Base-by-base conservation (phyloP, 1,284 basidiomycete genomes). In the Earliella scabrosa region DNA sequence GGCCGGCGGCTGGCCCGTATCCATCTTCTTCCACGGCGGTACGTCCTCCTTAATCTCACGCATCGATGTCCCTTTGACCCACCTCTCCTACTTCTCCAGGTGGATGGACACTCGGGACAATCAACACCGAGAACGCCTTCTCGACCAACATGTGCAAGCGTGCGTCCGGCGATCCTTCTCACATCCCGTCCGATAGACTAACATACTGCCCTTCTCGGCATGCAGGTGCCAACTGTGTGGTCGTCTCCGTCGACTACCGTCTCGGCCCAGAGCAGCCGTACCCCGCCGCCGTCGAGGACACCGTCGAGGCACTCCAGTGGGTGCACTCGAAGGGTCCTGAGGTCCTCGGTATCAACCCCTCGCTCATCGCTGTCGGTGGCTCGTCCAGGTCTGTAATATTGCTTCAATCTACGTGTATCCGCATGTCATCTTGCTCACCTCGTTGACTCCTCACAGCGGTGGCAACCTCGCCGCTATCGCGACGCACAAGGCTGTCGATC, bases 181-280 rank as follows among this genome's bases (percentile, higher is more conserved):
- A 18, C 20, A 38, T 18, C 45, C 2, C 56, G 70, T 47, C 13
- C 18, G 23, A 35, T 14, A 26, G 16, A 23, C 39, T 39, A 1
- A 35, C 16, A 20, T 13, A n/a, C 39, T 20, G 26, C 29, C 29
- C 26, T 8, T 3, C 31, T 14, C 50, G 24, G 35, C 40, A 16
- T 24, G 8, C 52, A 85, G 83, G 72, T 53, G 82, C 82, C 2
- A 75, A 77, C 52, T 82, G 78, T 44, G 75, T 84, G 0, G 83
- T 87, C 2, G 73, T 89, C 8, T 83, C 85, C 4, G 86, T 92
- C 20, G 85, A 87, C 62, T 92, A 92, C 67, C 82, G 89, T 4
- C 79, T 92, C 8, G 88, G 86, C 0, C 91, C 91, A 0, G 90
- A 93, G 64, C 61, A 87, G 50, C 81, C 81, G 4, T 92, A 89